Base-by-base conservation (phyloP, 2,329 filamentous ascomycete species). In the Penicillium sp. region DNA sequence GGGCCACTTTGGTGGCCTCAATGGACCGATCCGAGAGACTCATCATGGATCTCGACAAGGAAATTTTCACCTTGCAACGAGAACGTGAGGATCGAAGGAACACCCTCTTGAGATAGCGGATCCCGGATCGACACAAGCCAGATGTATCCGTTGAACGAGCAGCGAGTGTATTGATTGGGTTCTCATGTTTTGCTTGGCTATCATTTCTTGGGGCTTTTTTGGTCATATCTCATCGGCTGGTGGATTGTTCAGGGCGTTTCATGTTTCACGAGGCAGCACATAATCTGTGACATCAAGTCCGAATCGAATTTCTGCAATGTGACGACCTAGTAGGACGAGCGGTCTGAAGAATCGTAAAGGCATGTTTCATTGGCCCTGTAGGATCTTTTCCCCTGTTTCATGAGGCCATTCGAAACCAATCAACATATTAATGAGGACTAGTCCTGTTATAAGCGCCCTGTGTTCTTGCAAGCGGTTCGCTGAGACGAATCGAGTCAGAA, bases 21-120 rank as follows among this genome's bases (percentile, higher is more conserved):
- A 79, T 80, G 55, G 76, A 77, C 44, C 84, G 84, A 64, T 79
- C 83, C 36, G 73, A 72, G 46, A 82, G 83, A 35, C 81, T 84
- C 37, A 84, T 93, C 60, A 77, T 81, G 60, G 76, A 78, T 48
- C 78, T 89, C 42, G 73, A 82, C 49, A 66, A 69, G 37, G 85
- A 89, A 53, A 85, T 90, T 61, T 60, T 66, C 30, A 75, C 80
- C 39, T 75, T 93, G 47, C 57, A 72, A 47, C 67, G 64, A 42
- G 82, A 88, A 62, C 69, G 69, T 32, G 61, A 66, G 20, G 57
- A 62, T 44, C 61, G 61, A 55, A 54, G 60, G 38, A 47, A 52
- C 50, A 47, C 53, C 55, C 47, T 55, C 30, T 35, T 54, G 35
- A 55, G 55, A 44, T 50, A 49, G 37, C 23, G 36, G 35, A 35